Base-by-base conservation (phyloP, 2,329 filamentous ascomycete species). In the Neobulgaria alba region DNA sequence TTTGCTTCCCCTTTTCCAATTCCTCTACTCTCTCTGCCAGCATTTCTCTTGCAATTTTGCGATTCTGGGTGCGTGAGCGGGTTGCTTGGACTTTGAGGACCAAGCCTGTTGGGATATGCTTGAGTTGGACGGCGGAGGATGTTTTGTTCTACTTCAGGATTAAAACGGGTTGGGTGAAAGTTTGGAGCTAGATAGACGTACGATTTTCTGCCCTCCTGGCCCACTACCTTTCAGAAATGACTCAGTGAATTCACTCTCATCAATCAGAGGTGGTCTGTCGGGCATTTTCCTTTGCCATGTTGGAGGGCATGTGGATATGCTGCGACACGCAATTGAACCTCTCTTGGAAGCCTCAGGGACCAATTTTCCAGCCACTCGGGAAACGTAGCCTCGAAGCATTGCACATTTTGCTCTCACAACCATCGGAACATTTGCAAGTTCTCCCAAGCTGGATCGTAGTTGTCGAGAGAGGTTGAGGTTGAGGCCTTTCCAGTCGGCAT, bases 71-170 rank as follows among this genome's bases (percentile, higher is more conserved):
- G 14, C 87, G 78, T 1, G 85, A 93, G 35, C 92, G 80, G 7
- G 92, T 96, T 15, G 82, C 87, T 64, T 98, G 92, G 41, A 79
- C 90, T 66, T 98, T 98, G 48, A 98, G 77, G 10, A 96, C 89
- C 39, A 95, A 78, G 46, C 90, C 90, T 1, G 89, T 94, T 4
- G 90, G 87, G 12, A 84, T 66, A 62, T 98, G 92, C 52, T 82
- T 92, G 26, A 98, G 71, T 61, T 98, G 92, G 2, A 95, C 90
- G 29, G 90, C 90, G 0, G 86, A 95, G 50, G 81, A 88, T 18
- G 92, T 98, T 77, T 98, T 98, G 66, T 98, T 98, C 82, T 81
- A 46, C 31, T 29, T 5, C 7, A 8, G n/a, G n/a, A n/a, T n/a
- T n/a, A n/a, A n/a, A n/a, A n/a, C n/a, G n/a, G n/a, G 14, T 29